Evolutionary conservation across 805 yeast genomes (phyloP).

Genomic region (Osmozyma mogii): DNA sequence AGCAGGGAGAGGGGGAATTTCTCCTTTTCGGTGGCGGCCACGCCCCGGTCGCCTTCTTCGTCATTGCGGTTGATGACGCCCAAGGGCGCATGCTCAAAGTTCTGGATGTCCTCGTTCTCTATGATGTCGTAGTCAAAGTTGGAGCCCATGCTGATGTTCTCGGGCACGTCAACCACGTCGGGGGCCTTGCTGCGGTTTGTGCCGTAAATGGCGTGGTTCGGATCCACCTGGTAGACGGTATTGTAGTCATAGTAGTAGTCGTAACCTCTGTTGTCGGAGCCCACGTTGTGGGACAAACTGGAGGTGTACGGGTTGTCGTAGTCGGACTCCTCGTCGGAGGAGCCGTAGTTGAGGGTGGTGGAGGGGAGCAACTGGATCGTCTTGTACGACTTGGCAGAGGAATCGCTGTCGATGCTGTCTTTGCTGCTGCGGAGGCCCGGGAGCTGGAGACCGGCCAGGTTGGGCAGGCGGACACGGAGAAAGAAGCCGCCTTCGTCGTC

Average conservation of each 20-base stretch:
- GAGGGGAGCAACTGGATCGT: constrained; percentile 81
- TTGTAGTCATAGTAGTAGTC: constrained; percentile 77
- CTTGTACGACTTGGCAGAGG: constrained; percentile 23
- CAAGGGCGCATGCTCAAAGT: constrained; percentile 16
- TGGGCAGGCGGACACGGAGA: constrained; percentile 43
- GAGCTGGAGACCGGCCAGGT: constrained; percentile 14
- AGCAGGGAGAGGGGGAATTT: constrained; percentile 13
- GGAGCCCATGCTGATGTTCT: constrained; percentile 34
- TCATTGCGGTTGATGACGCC: constrained; percentile 9
- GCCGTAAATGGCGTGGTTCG: constrained; percentile 33
- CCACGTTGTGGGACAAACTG: constrained; percentile 64
- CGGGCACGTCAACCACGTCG: constrained; percentile 40
- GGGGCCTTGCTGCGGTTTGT: constrained; percentile 20
- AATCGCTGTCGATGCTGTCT: constrained; percentile 9
- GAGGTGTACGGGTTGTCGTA: constrained; percentile 39
- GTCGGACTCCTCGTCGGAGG: constrained; percentile 53
- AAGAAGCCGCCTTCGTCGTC: constrained; percentile 60
- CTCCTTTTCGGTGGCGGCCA: constrained; percentile 2
- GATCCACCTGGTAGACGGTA: constrained; percentile 57
- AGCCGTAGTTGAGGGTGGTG: constrained; percentile 73
- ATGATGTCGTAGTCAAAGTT: constrained; percentile 31
- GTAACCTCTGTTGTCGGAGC: constrained; percentile 59
- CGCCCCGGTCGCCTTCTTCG: no score
- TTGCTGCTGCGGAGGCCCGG: constrained; percentile 11
- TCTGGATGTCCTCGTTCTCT: constrained; percentile 16